Evolutionary conservation across 2,329 filamentous ascomycete genomes (phyloP).

Genomic region (Stachybotrys elegans): DNA sequence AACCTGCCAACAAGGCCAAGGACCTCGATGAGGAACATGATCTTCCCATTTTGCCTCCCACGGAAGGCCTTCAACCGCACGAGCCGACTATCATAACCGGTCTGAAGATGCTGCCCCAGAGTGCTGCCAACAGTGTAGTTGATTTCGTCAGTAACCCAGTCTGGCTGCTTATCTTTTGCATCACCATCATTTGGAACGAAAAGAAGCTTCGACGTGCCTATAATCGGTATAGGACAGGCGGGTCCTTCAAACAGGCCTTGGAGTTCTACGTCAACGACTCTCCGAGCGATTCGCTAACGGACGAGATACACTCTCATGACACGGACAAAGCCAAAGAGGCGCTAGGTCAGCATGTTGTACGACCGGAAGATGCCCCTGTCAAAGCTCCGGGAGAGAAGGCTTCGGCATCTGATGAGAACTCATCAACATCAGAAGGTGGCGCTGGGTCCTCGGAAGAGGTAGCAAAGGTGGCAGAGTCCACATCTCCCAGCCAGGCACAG

Average conservation of each 20-base stretch:
- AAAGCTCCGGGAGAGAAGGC: not conserved
- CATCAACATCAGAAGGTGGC: too few relatives aligned
- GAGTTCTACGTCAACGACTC: not conserved
- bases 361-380: not conserved
- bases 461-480: not conserved
- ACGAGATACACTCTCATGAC: not conserved
- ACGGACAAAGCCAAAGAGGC: not conserved
- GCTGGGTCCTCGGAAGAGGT: not conserved
- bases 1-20: constrained; percentile 26
- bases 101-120: constrained; percentile 45
- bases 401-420: not conserved
- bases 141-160: constrained; percentile 54
- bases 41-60: too few relatives aligned
- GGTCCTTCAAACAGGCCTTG: constrained; percentile 20
- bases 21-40: constrained; percentile 14
- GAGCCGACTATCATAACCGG: constrained; percentile 42
- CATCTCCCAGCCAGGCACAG: not conserved
- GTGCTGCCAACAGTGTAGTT: constrained; percentile 43
- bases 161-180: constrained; percentile 40
- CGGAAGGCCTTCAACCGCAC: too few relatives aligned
- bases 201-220: constrained; percentile 39
- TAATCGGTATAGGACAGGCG: constrained; percentile 24
- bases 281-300: not conserved
- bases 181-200: constrained; percentile 36
- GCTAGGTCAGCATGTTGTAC: not conserved